Base-by-base conservation (phyloP, 768 basidiomycete species). In the button mushroom (Agaricus bisporus) region DNA sequence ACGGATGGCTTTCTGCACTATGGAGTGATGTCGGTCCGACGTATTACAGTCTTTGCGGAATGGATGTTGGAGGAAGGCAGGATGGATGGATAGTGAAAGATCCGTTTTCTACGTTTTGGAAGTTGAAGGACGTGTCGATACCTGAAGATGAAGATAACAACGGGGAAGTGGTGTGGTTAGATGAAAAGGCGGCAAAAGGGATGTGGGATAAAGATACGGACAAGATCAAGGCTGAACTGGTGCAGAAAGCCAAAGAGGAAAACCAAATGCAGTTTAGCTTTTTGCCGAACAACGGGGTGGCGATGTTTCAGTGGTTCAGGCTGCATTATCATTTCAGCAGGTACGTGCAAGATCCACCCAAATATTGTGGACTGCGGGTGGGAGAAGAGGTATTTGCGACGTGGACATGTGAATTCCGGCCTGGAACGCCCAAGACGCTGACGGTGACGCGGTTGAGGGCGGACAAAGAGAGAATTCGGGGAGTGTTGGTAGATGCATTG, bases 51-150 rank as follows among this genome's bases (percentile, higher is more conserved):
- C 37, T 43, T 9, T 61, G 62, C 54, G 65, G 67, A 4, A 49
- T 57, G 11, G 28, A 55, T 4, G 53, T 61, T n/a, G 58, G 48
- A 8, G 58, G 48, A 8, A 26, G 38, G 3, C 58, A 60, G 11
- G 57, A 61, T 43, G 79, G 80, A 11, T 82, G 80, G 79, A 62
- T 64, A 15, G 64, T 66, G 7, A 57, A 59, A 14, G 64, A 65
- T 10, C 61, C 69, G 1, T 36, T 60, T 6, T 71, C 69, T 17
- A 77, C 76, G 0, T 55, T 68, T 1, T 79, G 72, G 75, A 54
- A 65, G 4, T 60, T 71, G 28, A 36, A 52, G 11, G 54, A 55
- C 9, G 29, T 48, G 11, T 25, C 42, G 49, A 43, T 29, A 14
- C 43, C 46, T 4, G n/a, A 46, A 14, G 25, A 41, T 10, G n/a